phyloP scores from a whole-genome alignment of 805 yeast genomes.

The Suhomyces sp. region DNA sequence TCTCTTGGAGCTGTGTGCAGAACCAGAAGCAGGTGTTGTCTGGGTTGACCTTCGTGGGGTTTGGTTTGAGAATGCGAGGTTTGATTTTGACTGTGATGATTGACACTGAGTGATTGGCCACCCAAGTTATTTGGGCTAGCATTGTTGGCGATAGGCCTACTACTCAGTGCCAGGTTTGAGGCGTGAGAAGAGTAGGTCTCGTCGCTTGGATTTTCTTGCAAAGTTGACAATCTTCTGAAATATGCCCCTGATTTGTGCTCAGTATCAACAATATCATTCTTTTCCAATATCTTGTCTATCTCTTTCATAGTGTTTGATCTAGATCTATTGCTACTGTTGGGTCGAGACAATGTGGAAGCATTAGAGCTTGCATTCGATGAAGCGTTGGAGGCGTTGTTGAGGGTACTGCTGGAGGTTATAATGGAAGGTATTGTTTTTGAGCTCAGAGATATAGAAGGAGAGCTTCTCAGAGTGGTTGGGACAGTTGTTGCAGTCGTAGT shows the following conservation, averaged over 20 bases:
- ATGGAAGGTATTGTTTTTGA: constrained; percentile 1
- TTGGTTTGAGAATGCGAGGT: background rate
- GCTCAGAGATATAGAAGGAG: constrained; percentile 3
- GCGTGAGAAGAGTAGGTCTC: constrained; percentile 10
- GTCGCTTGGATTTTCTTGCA: constrained; percentile 50
- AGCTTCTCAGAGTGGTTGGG: constrained; percentile 8
- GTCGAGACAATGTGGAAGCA: constrained; percentile 8
- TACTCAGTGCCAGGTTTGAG: background rate
- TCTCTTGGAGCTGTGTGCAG: constrained; percentile 1
- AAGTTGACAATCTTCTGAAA: constrained; percentile 60
- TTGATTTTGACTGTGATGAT: background rate
- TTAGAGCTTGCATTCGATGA: constrained; percentile 2
- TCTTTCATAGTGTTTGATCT: constrained; percentile 37
- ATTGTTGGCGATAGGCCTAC: background rate
- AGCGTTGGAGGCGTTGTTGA: background rate
- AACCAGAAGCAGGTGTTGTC: constrained; percentile 6
- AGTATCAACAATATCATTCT: constrained; percentile 36
- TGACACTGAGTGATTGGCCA: background rate
- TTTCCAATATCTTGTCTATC: constrained; percentile 34
- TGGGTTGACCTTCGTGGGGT: constrained; percentile 1
- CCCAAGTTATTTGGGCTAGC: background rate
- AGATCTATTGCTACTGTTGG: constrained; percentile 20
- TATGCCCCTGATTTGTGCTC: constrained; percentile 59
- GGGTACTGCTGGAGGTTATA: background rate
- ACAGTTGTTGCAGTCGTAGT: constrained; percentile 13